Base-by-base conservation (phyloP, 495 filamentous ascomycete genomes). In the Lindgomyces ingoldianus region DNA sequence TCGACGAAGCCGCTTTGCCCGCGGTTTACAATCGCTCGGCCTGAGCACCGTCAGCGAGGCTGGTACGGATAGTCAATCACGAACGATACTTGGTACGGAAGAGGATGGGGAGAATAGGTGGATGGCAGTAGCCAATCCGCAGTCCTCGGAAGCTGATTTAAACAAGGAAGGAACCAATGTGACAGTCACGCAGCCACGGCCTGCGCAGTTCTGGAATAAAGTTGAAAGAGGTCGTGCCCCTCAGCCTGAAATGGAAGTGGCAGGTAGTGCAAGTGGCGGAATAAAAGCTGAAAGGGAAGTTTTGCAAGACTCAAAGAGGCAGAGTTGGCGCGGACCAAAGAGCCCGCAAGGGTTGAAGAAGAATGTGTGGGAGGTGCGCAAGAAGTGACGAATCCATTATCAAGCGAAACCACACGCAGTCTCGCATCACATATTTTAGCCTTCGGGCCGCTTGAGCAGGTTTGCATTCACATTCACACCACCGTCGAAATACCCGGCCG, bases 281-380 rank as follows among this genome's bases (percentile, higher is more conserved):
- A 52, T 52, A 53, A n/a, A 19, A 36, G 24, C 33, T 14, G 55
- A 44, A 0, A 51, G 22, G 21, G 26, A 48, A 36, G 49, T 30
- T 10, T 18, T 12, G 16, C 11, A 27, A 14, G 49, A 52, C 10
- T 16, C 11, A 16, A 27, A 24, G 4, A 10, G 14, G n/a, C 3
- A 9, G 24, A 27, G 49, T 29, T 24, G 4, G 27, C 18, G 26
- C 11, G 46, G 36, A 46, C 36, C n/a, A 9, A 56, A 59, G 54
- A 59, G 42, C 29, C 36, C 39, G 21, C 53, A 57, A 22, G 60
- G 65, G 16, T 29, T 62, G 45, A 50, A 19, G 30, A 67, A 58
- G 58, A 67, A 54, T 51, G 45, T 58, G 11, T 62, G 52, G 57
- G 64, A 67, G 46, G 59, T 67, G 29, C 36, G 59, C 50, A 67